Percentiles rank a stretch among this genome's conserved stretches.
Conservation (phyloP, 2,329 filamentous ascomycete species). For the Phialemonium atrogriseum region DNA sequence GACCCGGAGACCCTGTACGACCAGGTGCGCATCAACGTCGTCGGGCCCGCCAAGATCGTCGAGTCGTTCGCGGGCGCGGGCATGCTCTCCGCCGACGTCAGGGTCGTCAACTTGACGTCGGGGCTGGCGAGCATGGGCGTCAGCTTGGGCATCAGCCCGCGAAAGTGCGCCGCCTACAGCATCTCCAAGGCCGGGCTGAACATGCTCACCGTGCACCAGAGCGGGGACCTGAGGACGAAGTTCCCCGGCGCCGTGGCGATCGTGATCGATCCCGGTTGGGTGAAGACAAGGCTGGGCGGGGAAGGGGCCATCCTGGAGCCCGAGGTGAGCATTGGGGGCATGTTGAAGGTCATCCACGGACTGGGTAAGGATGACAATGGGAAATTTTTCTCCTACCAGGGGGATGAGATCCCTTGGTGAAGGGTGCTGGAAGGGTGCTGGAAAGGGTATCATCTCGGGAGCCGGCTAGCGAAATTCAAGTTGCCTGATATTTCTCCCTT, state of each 20-base stretch:
- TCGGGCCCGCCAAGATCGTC: slow-evolving; percentile 36
- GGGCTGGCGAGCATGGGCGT: slow-evolving; percentile 25
- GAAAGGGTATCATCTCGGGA: too few species aligned
- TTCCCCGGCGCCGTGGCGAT: slow-evolving; percentile 19
- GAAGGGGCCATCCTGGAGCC: slow-evolving; percentile 17
- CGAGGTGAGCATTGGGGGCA: slow-evolving; percentile 30
- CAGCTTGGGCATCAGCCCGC: slow-evolving; percentile 19
- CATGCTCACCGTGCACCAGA: slow-evolving; percentile 19
- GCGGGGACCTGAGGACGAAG: slow-evolving; percentile 15
- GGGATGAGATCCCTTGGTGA: slow-evolving; percentile 17
- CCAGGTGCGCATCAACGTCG: slow-evolving; percentile 36
- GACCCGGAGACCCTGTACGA: slow-evolving; percentile 23
- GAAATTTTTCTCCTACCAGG: slow-evolving; percentile 13
- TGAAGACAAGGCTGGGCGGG: slow-evolving; percentile 24
- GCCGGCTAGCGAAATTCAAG: too few species aligned
- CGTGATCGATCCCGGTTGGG: slow-evolving; percentile 24
- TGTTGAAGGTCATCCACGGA: slow-evolving; percentile 67
- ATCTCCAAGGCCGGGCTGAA: slow-evolving; percentile 25
- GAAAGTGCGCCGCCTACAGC: slow-evolving; percentile 22
- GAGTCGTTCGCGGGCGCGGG: slow-evolving; percentile 24
- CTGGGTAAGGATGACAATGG: slow-evolving; percentile 45
- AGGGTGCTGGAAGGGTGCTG: too few species aligned
- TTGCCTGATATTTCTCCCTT: too few species aligned
- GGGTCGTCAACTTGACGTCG: slow-evolving; percentile 33
- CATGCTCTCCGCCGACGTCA: slow-evolving; percentile 16